These are phyloP conservation scores for Aspergillus terreus DNA, from an alignment of 2,329 filamentous ascomycete genomes.

Conservation along the genomic window DNA sequence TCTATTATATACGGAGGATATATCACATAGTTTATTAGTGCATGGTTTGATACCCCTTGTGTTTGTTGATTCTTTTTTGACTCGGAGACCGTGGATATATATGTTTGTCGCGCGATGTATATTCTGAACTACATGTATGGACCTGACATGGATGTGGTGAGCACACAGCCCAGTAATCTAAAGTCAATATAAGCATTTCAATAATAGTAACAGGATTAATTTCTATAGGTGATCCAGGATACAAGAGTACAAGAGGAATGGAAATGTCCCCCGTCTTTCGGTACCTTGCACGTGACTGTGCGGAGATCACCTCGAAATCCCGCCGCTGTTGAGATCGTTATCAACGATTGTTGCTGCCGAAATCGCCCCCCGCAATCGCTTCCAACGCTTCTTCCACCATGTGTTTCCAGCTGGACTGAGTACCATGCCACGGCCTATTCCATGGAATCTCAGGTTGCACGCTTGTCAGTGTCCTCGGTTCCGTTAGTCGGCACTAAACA, in stretches of 20 bases:
- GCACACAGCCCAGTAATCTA: too few relatives aligned
- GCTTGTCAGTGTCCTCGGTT: not conserved
- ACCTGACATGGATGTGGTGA: too few relatives aligned
- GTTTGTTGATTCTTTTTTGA: not conserved
- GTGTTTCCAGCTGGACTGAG: slow-evolving; percentile 7
- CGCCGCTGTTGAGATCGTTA: slow-evolving; percentile 4
- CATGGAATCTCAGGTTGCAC: not conserved
- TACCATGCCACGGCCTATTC: slow-evolving; percentile 6
- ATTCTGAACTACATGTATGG: too few relatives aligned
- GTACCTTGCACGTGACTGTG: slow-evolving; percentile 14
- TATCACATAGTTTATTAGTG: not conserved
- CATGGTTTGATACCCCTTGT: not conserved
- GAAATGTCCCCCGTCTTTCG: not conserved
- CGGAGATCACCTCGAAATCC: slow-evolving; percentile 3
- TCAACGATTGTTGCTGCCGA: slow-evolving; percentile 7
- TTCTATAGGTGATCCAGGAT: not conserved
- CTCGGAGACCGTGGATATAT: too few relatives aligned
- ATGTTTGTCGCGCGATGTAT: too few relatives aligned
- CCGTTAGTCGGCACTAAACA: not conserved
- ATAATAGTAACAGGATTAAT: too few relatives aligned
- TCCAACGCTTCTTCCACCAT: slow-evolving; percentile 6
- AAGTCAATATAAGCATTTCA: too few relatives aligned
- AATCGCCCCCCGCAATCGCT: slow-evolving; percentile 4
- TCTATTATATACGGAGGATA: not conserved
- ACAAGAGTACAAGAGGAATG: not conserved